Percentiles rank a stretch among this genome's conserved stretches.
These are phyloP conservation scores for Fusarium brachygibbosum DNA, from an alignment of 2,329 filamentous ascomycete species.

Conservation along the genomic window DNA sequence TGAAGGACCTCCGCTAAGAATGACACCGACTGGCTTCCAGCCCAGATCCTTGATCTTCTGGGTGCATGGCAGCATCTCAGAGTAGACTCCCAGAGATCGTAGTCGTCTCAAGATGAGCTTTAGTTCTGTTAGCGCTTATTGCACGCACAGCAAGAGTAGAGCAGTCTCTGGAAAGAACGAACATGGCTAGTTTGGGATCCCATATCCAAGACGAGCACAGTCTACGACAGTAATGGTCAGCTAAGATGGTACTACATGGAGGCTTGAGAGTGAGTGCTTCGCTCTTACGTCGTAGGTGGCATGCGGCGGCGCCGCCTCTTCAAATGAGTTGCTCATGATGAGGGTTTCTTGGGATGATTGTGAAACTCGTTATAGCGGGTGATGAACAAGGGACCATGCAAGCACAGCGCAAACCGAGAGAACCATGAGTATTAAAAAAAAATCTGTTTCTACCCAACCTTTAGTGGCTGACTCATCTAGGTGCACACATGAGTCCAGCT, in stretches of 20 bases:
- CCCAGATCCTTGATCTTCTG: constrained; percentile 32
- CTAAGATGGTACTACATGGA: constrained; percentile 7
- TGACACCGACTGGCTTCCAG: constrained; percentile 79
- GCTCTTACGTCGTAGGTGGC: constrained; percentile 11
- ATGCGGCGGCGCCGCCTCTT: constrained; percentile 5
- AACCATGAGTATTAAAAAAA: constrained; percentile 6
- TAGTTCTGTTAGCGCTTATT: not conserved
- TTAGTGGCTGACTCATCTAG: constrained; percentile 15
- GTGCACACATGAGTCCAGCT: not conserved
- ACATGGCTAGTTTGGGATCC: constrained; percentile 13
- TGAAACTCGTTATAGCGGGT: constrained; percentile 3
- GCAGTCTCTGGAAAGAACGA: constrained; percentile 1
- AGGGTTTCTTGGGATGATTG: not conserved
- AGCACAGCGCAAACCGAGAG: constrained; percentile 4
- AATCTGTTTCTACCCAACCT: constrained; percentile 11
- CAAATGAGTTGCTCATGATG: constrained; percentile 2
- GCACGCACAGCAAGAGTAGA: not conserved
- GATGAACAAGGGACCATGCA: constrained; percentile 4
- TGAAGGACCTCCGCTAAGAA: constrained; percentile 67
- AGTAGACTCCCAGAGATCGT: constrained; percentile 83
- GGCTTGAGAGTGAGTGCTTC: not conserved
- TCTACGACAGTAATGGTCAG: constrained; percentile 4
- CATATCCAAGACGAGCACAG: constrained; percentile 9
- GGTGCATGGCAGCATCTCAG: constrained; percentile 61
- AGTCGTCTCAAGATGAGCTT: constrained; percentile 54